These are phyloP conservation scores for Boletus tylopilopsis DNA, from an alignment of 768 basidiomycete species.

Conservation along the genomic window DNA sequence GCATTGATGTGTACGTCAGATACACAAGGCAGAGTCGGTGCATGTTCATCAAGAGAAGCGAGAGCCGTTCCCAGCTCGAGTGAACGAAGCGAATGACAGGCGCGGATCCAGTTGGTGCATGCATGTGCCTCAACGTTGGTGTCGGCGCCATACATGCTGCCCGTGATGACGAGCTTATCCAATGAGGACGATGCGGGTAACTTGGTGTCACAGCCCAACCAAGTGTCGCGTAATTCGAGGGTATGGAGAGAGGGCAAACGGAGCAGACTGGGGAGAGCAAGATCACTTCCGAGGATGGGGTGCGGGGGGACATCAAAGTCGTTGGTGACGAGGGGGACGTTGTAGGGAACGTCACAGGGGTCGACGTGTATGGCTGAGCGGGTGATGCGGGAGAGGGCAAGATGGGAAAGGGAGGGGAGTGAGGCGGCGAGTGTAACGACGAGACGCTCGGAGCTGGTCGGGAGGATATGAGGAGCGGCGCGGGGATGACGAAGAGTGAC, in stretches of 20 bases:
- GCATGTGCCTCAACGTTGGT: conserved; percentile 19
- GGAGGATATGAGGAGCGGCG: conserved; percentile 1
- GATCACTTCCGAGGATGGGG: conserved; percentile 49
- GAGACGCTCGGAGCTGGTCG: conserved; percentile 48
- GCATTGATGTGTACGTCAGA: conserved; percentile 26
- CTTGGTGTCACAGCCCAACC: conserved; percentile 46
- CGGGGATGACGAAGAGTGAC: conserved; percentile 5
- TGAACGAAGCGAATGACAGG: conserved; percentile 19
- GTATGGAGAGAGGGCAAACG: conserved; percentile 56
- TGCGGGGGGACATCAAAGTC: conserved; percentile 60
- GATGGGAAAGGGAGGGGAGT: conserved; percentile 48
- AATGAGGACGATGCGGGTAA: conserved; percentile 8
- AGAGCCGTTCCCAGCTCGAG: conserved; percentile 25
- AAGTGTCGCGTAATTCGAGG: conserved; percentile 66
- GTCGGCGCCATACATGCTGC: conserved; percentile 28
- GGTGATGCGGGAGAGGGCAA: conserved; percentile 60
- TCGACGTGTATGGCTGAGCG: conserved; percentile 66
- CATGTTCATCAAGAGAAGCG: conserved; percentile 5
- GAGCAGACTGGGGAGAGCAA: conserved; percentile 63
- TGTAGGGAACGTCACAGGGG: conserved; percentile 35
- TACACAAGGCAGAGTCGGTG: conserved; percentile 6
- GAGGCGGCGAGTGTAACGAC: conserved; percentile 66
- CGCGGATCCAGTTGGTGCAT: conserved; percentile 23
- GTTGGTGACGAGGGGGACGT: conserved; percentile 57
- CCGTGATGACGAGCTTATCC: conserved; percentile 25